Base-by-base conservation (phyloP, 805 yeast genomes). In the Kazachstania martiniae region DNA sequence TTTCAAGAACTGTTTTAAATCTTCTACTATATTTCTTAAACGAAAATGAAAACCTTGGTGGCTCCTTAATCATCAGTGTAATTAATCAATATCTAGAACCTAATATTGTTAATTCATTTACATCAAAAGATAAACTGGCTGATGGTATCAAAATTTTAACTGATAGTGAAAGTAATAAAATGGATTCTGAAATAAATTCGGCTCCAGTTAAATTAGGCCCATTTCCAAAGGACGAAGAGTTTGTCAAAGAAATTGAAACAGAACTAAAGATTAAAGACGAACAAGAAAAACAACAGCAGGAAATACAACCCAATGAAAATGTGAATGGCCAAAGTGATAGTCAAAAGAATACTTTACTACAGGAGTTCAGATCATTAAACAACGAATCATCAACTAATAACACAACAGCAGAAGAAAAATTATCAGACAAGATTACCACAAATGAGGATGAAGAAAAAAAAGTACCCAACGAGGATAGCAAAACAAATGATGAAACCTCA, bases 11-110 rank as follows among this genome's bases (percentile, higher is more conserved):
- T 1, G 74, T 94, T 4, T 68, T 89, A 49, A 91, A 86, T 52
- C 61, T 89, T 44, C 67, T 91, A 41, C 64, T 91, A 33, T 83
- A 84, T 52, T 89, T 86, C 45, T 59, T 91, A 34, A 94, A 85
- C 53, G 96, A 89, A 50, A 84, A 86, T 53, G 96, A 86, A 56
- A 79, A 80, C 8, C 77, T 77, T 34, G 97, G 97, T 27, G 97
- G 97, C 2, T 79, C 87, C 2, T 71, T 89, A 24, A 65, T 89
- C 33, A 83, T 91, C 29, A 66, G 95, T 44, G 68, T 85, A 30
- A 77, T 91, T 40, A 91, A 91, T 61, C 87, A 85, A 58, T 75
- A 84, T 53, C 66, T 91, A 45, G 76, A 69, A 26, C 67, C 68
- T 12, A 56, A 60, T 27, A 48, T 62, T 12, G 57, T 59, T 2